Evolutionary conservation across 2,329 filamentous ascomycete species (phyloP), one percentile per base, ranked within the genome.

Genomic region (Curvularia verruculosa): DNA sequence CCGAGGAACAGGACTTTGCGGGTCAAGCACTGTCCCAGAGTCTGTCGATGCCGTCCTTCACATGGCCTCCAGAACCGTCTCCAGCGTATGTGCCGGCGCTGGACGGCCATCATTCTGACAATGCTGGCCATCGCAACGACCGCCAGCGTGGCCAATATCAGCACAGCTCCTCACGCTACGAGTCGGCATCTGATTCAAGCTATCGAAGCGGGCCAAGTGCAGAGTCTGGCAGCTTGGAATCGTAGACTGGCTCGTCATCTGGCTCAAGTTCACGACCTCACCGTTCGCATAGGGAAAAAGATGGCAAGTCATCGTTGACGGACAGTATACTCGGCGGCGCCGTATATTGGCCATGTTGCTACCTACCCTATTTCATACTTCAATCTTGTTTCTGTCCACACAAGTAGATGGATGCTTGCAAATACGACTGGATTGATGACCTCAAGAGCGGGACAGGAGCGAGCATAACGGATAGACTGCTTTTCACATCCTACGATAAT

Each of bases 321-420:
- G 64, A 63, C 41, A 61, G 68, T 23, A 69, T 65, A 56, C 58
- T 61, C 24, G 66, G 68, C 40, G 69, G 70, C 45, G 54, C 63
- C 4, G 53, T 69, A 23, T 75, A 76, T 52, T 73, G 65, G 61
- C 64, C 67, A 7, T 70, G 71, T 50, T 70, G 70, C 45, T 75
- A 68, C 67, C 64, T 75, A 13, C 74, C 74, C 34, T 63, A 71
- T 46, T 74, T 72, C 36, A 60, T 74, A 52, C 59, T 75, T 39
- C 66, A 64, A 39, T 69, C 72, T 26, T 75, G 70, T 15, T 75
- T 74, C 52, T 76, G 74, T 64, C 74, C 71, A 54, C 67, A 56
- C 8, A 61, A 31, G 37, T 54, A 34, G 19, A 34, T n/a, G 40
- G 36, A 7, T 15, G 5, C 18, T 23, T 18, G 4, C 8, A 12